phyloP scores from a whole-genome alignment of 495 filamentous ascomycete genomes.

The Penicillium cinerascens region DNA sequence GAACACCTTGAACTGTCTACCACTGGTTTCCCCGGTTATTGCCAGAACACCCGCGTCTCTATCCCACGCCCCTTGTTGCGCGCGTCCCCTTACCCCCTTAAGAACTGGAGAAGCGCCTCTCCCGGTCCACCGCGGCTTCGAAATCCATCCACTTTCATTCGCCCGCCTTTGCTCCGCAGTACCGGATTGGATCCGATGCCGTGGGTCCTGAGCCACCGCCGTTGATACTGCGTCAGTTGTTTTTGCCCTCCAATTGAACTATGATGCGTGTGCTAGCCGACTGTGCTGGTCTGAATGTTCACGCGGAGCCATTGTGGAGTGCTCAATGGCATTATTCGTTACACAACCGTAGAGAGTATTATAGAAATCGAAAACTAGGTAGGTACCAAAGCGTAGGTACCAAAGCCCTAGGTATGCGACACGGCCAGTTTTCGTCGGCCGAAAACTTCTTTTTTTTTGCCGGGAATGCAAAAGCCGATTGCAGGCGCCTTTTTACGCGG shows the following conservation, averaged over 20 bases:
- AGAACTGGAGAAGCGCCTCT: slow-evolving; percentile 8
- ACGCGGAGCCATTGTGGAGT: neutral
- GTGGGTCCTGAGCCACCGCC: slow-evolving; percentile 11
- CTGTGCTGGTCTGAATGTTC: neutral
- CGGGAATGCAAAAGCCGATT: neutral
- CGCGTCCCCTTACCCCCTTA: slow-evolving; percentile 6
- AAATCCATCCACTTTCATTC: slow-evolving; percentile 24
- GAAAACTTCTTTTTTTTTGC: neutral
- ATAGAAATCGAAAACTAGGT: too few relatives aligned
- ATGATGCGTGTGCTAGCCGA: neutral
- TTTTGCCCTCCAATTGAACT: neutral
- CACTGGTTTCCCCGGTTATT: neutral
- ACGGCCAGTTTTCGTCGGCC: neutral
- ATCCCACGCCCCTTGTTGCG: neutral
- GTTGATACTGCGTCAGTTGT: neutral
- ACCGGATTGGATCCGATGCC: slow-evolving; percentile 3
- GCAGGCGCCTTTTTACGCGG: neutral
- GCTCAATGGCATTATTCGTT: neutral
- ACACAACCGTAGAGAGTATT: too few relatives aligned
- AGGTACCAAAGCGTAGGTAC: neutral
- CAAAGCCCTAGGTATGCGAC: neutral
- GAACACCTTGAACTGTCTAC: neutral
- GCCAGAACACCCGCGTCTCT: neutral
- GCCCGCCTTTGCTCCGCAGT: slow-evolving; percentile 1
- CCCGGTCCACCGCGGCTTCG: slow-evolving; percentile 22